Evolutionary conservation across 2,329 filamentous ascomycete genomes (phyloP).

Genomic region (Aspergillus thermomutatus): DNA sequence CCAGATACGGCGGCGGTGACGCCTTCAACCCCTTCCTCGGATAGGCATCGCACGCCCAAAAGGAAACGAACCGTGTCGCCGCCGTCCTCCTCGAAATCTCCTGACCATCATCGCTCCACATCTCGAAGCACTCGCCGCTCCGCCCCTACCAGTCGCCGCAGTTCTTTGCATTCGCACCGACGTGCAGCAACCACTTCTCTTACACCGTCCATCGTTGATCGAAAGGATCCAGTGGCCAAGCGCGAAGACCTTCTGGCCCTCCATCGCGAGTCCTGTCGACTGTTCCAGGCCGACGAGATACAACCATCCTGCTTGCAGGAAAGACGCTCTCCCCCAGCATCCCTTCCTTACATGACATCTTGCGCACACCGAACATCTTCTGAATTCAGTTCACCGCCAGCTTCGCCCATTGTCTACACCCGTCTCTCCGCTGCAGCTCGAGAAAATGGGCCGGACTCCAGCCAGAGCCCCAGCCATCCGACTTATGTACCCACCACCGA

Average conservation of each 20-base stretch:
- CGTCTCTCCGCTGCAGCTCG: slow-evolving; percentile 8
- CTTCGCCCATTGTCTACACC: slow-evolving; percentile 9
- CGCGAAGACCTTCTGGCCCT: slow-evolving; percentile 36
- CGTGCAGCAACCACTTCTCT: slow-evolving; percentile 24
- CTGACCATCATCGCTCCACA: slow-evolving; percentile 27
- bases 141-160: slow-evolving; percentile 25
- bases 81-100: slow-evolving; percentile 27
- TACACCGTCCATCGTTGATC: slow-evolving; percentile 20
- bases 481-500: neutral
- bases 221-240: slow-evolving; percentile 20
- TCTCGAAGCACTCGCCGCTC: slow-evolving; percentile 34
- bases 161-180: slow-evolving; percentile 28
- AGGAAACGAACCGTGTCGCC: slow-evolving; percentile 25
- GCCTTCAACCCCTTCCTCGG: neutral
- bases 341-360: slow-evolving; percentile 1
- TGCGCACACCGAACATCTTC: slow-evolving; percentile 9
- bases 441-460: neutral
- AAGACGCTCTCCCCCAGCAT: slow-evolving; percentile 5
- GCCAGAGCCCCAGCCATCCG: neutral
- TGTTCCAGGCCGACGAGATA: slow-evolving; percentile 31
- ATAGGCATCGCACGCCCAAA: slow-evolving; percentile 12
- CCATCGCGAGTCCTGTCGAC: slow-evolving; percentile 40
- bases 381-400: slow-evolving; percentile 12
- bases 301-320: neutral
- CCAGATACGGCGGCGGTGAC: neutral